phyloP scores from a whole-genome alignment of 257 asterid genomes.

The Gentiana straminea region DNA sequence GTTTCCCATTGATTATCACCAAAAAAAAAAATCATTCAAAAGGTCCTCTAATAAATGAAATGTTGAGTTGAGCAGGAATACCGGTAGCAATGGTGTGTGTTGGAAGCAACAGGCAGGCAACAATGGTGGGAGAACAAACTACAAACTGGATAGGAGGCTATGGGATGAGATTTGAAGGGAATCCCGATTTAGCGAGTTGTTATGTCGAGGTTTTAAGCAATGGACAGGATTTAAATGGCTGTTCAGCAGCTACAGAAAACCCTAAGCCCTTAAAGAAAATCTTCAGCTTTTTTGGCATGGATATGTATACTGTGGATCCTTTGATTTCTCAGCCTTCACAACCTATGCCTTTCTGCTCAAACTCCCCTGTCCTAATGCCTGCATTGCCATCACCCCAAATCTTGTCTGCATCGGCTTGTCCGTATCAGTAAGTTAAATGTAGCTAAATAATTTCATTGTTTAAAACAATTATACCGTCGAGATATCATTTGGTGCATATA shows the following conservation, averaged over 20 bases:
- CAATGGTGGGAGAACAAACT: conserved; percentile 55
- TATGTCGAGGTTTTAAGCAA: conserved; percentile 46
- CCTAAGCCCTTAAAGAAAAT: conserved; percentile 28
- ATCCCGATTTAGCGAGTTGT: conserved; percentile 57
- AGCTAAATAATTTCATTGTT: background rate
- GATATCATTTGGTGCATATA: no score
- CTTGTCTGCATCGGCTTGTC: conserved; percentile 66
- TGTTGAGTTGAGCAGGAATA: conserved; percentile 32
- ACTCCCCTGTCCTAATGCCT: conserved; percentile 20
- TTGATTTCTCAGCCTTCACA: conserved; percentile 67
- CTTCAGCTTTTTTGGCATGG: conserved; percentile 54
- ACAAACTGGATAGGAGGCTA: conserved; percentile 69
- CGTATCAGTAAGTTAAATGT: conserved; percentile 52
- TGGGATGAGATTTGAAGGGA: conserved; percentile 52
- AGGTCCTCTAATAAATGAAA: no score
- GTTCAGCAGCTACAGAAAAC: conserved; percentile 57
- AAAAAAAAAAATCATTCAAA: no score
- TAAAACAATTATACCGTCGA: no score
- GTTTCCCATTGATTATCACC: no score
- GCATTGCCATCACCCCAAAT: conserved; percentile 31
- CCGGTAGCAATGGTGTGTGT: conserved; percentile 72
- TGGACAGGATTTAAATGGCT: conserved; percentile 31
- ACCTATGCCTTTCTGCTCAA: conserved; percentile 60
- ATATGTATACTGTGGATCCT: conserved; percentile 63
- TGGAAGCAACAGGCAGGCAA: conserved; percentile 48